Evolutionary conservation across 148 eudicot genomes (phyloP).

Genomic region (Fagopyrum tataricum): DNA sequence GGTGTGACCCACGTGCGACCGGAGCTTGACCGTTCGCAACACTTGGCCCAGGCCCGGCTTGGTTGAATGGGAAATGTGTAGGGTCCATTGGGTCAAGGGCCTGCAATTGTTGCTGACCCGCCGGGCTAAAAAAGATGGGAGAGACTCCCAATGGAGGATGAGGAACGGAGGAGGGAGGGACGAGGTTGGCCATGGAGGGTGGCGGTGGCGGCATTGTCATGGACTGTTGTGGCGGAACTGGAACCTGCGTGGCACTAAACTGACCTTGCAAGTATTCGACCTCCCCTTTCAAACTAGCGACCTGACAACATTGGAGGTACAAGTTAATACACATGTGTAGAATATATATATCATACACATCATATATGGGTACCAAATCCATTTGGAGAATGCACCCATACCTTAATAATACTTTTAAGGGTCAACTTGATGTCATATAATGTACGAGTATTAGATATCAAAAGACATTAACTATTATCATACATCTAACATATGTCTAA

Average conservation of each 20-base stretch:
- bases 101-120: too few species aligned
- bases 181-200: slow-evolving; percentile 26
- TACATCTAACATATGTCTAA: too few species aligned
- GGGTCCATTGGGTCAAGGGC: background rate
- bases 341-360: too few species aligned
- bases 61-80: background rate
- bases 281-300: slow-evolving; percentile 73
- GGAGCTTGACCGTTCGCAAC: slow-evolving; percentile 38
- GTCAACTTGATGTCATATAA: too few species aligned
- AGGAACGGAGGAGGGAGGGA: slow-evolving; percentile 17
- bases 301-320: slow-evolving; percentile 27
- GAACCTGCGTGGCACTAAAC: slow-evolving; percentile 54
- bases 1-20: slow-evolving; percentile 25
- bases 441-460: too few species aligned
- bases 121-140: too few species aligned
- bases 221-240: slow-evolving; percentile 54
- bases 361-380: too few species aligned
- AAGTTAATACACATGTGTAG: too few species aligned
- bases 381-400: too few species aligned
- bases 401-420: too few species aligned
- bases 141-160: slow-evolving; percentile 14
- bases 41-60: background rate
- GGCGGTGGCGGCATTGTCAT: slow-evolving; percentile 20
- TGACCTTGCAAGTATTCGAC: slow-evolving; percentile 82
- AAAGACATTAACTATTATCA: too few species aligned